These are phyloP conservation scores for Trichosanthes truncata DNA, from an alignment of 306 rosid species.

Conservation along the genomic window DNA sequence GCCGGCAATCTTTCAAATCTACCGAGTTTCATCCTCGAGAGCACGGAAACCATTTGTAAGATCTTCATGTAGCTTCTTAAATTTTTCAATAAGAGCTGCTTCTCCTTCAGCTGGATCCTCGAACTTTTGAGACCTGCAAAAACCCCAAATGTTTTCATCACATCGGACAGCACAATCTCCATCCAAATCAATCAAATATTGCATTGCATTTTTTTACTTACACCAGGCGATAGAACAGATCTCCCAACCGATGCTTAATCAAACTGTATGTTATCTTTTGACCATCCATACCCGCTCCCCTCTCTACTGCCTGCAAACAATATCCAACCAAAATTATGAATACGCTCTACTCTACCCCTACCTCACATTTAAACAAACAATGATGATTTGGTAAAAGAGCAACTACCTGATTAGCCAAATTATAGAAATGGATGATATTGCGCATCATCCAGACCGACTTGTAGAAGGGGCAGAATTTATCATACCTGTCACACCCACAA, in stretches of 20 bases:
- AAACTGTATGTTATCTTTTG: constrained; percentile 77
- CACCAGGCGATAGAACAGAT: constrained; percentile 96
- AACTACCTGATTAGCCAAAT: constrained; percentile 87
- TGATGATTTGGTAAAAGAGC: not conserved
- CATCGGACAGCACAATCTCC: not conserved
- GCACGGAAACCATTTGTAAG: constrained; percentile 90
- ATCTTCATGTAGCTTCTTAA: constrained; percentile 75
- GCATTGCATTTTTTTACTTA: constrained; percentile 27
- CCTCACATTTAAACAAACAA: not conserved
- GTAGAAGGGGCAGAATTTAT: constrained; percentile 98
- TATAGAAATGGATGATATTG: constrained; percentile 93
- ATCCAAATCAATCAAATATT: not conserved
- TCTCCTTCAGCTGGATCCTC: constrained; percentile 99
- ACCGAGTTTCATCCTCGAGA: constrained; percentile 94
- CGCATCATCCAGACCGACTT: constrained; percentile 99
- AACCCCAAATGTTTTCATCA: not conserved
- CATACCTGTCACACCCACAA: constrained; percentile 45
- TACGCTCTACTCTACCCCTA: not conserved
- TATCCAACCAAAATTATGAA: not conserved
- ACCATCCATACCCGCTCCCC: constrained; percentile 96
- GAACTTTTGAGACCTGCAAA: constrained; percentile 86
- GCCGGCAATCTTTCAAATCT: constrained; percentile 4
- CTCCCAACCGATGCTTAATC: constrained; percentile 94
- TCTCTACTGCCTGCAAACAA: constrained; percentile 73
- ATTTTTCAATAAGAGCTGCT: constrained; percentile 61